Conservation (phyloP, 1,139 yeast species). For the Hyphopichia wangnamkhiaoensis region DNA sequence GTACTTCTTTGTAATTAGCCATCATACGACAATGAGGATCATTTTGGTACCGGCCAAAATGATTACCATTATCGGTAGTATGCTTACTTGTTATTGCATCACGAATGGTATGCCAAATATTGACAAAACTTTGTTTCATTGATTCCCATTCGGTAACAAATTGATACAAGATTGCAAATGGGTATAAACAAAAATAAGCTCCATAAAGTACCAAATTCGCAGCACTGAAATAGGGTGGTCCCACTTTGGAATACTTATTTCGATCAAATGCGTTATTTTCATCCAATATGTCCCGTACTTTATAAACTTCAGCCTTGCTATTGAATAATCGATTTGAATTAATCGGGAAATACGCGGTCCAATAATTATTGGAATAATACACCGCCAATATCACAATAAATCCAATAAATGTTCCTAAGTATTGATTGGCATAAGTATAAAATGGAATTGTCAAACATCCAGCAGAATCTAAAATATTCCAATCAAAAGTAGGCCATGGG, state of each 20-base stretch:
- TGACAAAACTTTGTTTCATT: constrained; percentile 40
- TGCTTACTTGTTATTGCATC: constrained; percentile 27
- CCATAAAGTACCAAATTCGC: constrained; percentile 46
- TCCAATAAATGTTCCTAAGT: constrained; percentile 35
- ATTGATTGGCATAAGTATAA: constrained; percentile 39
- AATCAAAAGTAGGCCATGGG: constrained; percentile 47
- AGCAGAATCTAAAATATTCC: constrained; percentile 43
- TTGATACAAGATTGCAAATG: constrained; percentile 44
- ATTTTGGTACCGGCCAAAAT: constrained; percentile 21
- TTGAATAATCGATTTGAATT: constrained; percentile 40
- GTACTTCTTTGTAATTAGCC: constrained; percentile 40
- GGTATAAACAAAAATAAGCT: constrained; percentile 43
- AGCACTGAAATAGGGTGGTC: constrained; percentile 48
- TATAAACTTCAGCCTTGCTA: constrained; percentile 34
- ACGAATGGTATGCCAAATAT: constrained; percentile 33
- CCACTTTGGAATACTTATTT: constrained; percentile 30
- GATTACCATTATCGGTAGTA: constrained; percentile 4
- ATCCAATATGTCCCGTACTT: constrained; percentile 34
- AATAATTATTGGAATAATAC: constrained; percentile 39
- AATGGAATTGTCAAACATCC: constrained; percentile 46
- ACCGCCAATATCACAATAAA: constrained; percentile 31
- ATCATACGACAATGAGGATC: constrained; percentile 47
- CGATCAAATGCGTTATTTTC: constrained; percentile 32
- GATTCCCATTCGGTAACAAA: constrained; percentile 46
- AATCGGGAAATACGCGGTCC: constrained; percentile 44